These are phyloP conservation scores for Chlamydomonas schloesseri DNA, from an alignment of 139 green algal species.

Conservation along the genomic window DNA sequence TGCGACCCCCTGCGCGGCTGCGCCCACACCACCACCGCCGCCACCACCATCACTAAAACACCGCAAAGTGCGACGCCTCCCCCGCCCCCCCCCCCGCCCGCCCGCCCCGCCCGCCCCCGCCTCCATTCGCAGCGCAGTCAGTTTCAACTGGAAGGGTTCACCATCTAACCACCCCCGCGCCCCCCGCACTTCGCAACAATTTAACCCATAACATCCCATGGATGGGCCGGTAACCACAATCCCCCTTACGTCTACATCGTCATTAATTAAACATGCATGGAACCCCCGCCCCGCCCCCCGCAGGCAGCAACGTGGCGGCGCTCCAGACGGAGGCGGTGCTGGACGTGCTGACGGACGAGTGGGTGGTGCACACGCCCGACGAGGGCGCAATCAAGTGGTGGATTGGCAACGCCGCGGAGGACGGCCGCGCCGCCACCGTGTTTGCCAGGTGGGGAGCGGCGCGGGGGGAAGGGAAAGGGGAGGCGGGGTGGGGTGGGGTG, in stretches of 20 bases:
- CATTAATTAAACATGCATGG: no score
- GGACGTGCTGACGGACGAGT: conserved; percentile 85
- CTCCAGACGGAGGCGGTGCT: conserved; percentile 86
- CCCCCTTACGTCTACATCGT: no score
- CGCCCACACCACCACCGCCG: no score
- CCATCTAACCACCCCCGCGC: no score
- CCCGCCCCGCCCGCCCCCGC: no score
- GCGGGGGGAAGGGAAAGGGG: background rate
- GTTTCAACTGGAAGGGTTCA: no score
- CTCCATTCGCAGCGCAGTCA: background rate
- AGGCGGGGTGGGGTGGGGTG: conserved; percentile 40
- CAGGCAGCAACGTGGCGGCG: conserved; percentile 77
- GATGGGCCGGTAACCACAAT: no score
- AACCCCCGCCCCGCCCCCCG: background rate
- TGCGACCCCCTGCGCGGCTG: no score
- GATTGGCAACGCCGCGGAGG: conserved; percentile 90
- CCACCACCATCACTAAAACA: no score
- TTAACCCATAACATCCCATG: no score
- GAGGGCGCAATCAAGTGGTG: conserved; percentile 90
- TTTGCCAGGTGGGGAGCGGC: conserved; percentile 72
- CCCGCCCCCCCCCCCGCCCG: background rate
- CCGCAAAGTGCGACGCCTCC: no score
- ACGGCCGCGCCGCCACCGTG: conserved; percentile 80
- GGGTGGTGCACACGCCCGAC: conserved; percentile 83
- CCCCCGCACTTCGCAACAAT: no score